Evolutionary conservation across 208 protist species (phyloP), one percentile per base, ranked within the genome.

Genomic region (Angomonas ambiguus): DNA sequence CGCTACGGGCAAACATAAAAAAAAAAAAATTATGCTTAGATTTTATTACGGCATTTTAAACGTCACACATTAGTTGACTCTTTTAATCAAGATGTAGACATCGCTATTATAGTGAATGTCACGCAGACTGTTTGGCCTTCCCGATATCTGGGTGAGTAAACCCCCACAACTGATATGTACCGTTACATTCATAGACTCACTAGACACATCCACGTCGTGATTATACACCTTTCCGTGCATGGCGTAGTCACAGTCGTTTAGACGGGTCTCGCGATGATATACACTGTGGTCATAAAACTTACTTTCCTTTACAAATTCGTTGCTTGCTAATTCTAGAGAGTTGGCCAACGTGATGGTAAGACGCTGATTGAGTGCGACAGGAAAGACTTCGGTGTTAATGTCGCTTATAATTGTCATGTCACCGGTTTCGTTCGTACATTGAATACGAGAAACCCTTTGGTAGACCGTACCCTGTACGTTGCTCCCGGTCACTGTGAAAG

Each of bases 161-260:
- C 98, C 98, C 56, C 98, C 98, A 67, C 98, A 99, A 56, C 92
- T 98, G 69, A 98, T 97, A 71, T 97, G 96, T 32, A 98, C 89
- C 38, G 87, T 87, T 28, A 95, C 85, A 2, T 31, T 1, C 56
- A 62, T 20, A 51, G 94, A 82, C 22, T 88, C 65, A 28, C 80
- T 92, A 27, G 80, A 84, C 51, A 96, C 83, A 57, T 97, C 87
- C 20, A 62, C 56, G 49, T 97, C 80, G 70, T 90, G 92, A 59
- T 91, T 94, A 77, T 98, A 99, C 45, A 99, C 92, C 51, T 87
- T 92, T 22, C 98, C 97, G 74, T 98, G 96, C 97, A 98, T 98
- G 48, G 98, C 98, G 74, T 99, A 99, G 67, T 99, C 97, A 71
- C 97, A 99, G 59, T 98, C 80, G 68, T 98, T 96, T 24, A 96